A percentile compares a stretch with the other conserved stretches of the same genome.
Evolutionary conservation across 148 eudicot species (phyloP).

Genomic region (Silene latifolia): DNA sequence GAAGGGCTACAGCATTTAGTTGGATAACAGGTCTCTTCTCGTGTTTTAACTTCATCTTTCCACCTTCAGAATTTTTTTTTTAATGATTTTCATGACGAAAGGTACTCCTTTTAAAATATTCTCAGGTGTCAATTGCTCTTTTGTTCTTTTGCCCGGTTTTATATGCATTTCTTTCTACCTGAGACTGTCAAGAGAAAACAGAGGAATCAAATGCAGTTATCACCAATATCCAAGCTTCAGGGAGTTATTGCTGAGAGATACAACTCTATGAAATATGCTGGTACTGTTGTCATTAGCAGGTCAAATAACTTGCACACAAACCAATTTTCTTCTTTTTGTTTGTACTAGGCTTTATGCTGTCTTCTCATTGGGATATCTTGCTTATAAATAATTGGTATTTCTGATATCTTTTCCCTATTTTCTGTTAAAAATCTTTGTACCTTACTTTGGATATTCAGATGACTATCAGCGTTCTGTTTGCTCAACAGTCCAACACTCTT

Average conservation of each 20-base stretch:
- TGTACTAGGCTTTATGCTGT: not conserved
- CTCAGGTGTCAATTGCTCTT: constrained; percentile 74
- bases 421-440: not conserved
- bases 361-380: not conserved
- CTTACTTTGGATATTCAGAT: not conserved
- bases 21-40: constrained; percentile 88
- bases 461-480: constrained; percentile 11
- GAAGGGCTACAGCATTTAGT: constrained; percentile 74
- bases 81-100: not conserved
- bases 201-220: constrained; percentile 29
- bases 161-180: constrained; percentile 54
- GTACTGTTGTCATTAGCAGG: constrained; percentile 58
- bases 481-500: constrained; percentile 53
- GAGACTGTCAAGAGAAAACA: constrained; percentile 59
- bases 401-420: not conserved
- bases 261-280: constrained; percentile 64
- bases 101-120: not conserved
- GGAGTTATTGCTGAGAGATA: constrained; percentile 47
- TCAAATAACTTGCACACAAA: constrained; percentile 19
- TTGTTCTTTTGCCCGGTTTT: constrained; percentile 64
- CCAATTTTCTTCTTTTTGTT: not conserved
- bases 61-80: not conserved
- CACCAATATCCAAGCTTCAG: constrained; percentile 34
- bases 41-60: constrained; percentile 17
- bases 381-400: not conserved